Base-by-base conservation (phyloP, 805 yeast genomes). In the Yamadazyma paraphyllophila region DNA sequence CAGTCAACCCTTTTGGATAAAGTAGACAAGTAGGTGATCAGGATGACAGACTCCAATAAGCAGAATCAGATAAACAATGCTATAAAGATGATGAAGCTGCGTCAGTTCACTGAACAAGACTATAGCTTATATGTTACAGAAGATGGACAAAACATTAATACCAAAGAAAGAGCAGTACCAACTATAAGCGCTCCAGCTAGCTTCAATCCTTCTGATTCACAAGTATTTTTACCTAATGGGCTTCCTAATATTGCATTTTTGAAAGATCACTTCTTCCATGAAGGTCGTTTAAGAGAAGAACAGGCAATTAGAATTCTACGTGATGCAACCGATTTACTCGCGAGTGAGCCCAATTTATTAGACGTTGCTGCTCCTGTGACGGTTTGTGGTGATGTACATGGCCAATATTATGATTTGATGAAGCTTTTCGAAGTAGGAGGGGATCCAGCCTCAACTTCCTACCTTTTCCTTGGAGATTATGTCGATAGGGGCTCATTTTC, bases 351-450 rank as follows among this genome's bases (percentile, higher is more conserved):
- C 5, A 92, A 87, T 56, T 61, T 92, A 55, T 69, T 92, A 42
- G 75, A 76, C 14, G 85, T 94, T 1, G 91, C 90, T 2, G 95
- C 97, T 0, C 99, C 98, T 0, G 88, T 92, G 2, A 91, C 96
- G 0, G 90, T 92, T 2, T 90, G 97, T 69, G 99, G 99, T 46
- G 98, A 92, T 66, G 78, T 91, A n/a, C 98, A 92, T 65, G 99
- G 99, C 13, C 98, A 92, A 64, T 89, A 80, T 63, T 91, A 78
- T 63, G 99, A 92, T 64, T 73, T 92, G 55, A 74, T 91, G 80
- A 90, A 91, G 65, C 69, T 92, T 36, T 88, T 92, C 59, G 97
- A 92, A 61, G 92, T 90, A 13, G 96, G 97, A 33, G 98, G 98
- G 2, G 83, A 85, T 59, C 96, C 97, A 10, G 73, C 68, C 12